Base-by-base conservation (phyloP, 805 yeast genomes). In the Myxozyma sirexii region DNA sequence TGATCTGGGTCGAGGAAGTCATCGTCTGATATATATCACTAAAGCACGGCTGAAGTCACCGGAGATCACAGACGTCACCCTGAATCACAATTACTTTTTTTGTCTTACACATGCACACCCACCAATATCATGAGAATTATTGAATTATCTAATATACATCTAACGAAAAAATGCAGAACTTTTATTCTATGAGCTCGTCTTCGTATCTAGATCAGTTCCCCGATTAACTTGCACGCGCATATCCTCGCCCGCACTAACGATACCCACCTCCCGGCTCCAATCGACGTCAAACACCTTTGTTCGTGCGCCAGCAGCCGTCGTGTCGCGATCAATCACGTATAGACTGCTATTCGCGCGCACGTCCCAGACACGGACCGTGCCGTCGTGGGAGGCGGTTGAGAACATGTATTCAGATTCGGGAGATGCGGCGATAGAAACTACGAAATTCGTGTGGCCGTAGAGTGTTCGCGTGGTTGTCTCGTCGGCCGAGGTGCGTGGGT, bases 281-380 rank as follows among this genome's bases (percentile, higher is more conserved):
- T 83, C 86, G 53, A 90, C 93, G 33, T 88, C 90, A 72, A 91
- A 90, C 23, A 93, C 92, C 71, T 92, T 90, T 50, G 81, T 77
- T 54, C 81, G 68, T 10, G 76, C 76, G 29, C 23, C 45, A 1
- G 76, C 74, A 2, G 57, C 19, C 17, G 52, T 46, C 4, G 48
- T 46, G 69, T 90, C 87, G 73, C 98, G 84, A 15, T 87, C 82
- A 50, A 94, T 84, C 5, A 96, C 88, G 73, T 88, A 90, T 77
- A 94, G 77, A 37, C 65, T 47, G 12, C 64, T 82, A 64, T 85
- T 87, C 3, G 97, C 87, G 70, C 99, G 84, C 8, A 93, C 82
- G 74, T 93, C 99, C 99, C 99, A 94, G 21, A 94, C 87, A 70
- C 91, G 86, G 45, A 87, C 93, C 0, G 96, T 89, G 26, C 98